These are phyloP conservation scores for Nakazawaea ishiwadae DNA, from an alignment of 805 yeast genomes.

Conservation along the genomic window DNA sequence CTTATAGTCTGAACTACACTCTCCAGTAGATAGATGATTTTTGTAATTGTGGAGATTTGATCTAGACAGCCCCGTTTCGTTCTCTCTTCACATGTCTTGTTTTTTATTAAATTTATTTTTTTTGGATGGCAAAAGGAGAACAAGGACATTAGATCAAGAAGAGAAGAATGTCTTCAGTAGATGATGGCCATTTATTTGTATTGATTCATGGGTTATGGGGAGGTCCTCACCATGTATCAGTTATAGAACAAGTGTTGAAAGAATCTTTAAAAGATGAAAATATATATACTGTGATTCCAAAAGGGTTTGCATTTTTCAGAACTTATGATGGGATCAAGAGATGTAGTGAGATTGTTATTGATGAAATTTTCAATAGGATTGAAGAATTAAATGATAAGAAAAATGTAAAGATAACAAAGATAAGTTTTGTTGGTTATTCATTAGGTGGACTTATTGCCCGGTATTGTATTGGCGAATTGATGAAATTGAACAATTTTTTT, in stretches of 20 bases:
- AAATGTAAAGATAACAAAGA: conserved; percentile 34
- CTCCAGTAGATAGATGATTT: no score
- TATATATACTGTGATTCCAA: conserved; percentile 44
- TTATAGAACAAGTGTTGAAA: conserved; percentile 39
- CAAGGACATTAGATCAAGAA: no score
- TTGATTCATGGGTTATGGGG: conserved; percentile 82
- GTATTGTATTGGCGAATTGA: conserved; percentile 58
- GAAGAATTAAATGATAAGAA: conserved; percentile 27
- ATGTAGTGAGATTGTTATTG: conserved; percentile 64
- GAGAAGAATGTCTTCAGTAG: no score
- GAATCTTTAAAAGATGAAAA: conserved; percentile 35
- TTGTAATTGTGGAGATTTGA: no score
- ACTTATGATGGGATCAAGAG: conserved; percentile 84
- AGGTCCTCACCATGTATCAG: conserved; percentile 50
- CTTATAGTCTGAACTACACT: no score
- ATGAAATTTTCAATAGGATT: conserved; percentile 52
- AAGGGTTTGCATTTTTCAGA: conserved; percentile 60
- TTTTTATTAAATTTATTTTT: no score
- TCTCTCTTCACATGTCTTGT: no score
- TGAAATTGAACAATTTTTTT: conserved; percentile 42
- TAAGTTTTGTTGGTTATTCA: conserved; percentile 84
- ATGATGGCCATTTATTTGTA: conserved; percentile 58
- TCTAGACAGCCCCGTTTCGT: no score
- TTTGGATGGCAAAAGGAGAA: no score
- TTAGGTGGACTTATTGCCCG: conserved; percentile 84